Conservation (phyloP, 257 asterid genomes). For the Schizonepeta tenuifolia region DNA sequence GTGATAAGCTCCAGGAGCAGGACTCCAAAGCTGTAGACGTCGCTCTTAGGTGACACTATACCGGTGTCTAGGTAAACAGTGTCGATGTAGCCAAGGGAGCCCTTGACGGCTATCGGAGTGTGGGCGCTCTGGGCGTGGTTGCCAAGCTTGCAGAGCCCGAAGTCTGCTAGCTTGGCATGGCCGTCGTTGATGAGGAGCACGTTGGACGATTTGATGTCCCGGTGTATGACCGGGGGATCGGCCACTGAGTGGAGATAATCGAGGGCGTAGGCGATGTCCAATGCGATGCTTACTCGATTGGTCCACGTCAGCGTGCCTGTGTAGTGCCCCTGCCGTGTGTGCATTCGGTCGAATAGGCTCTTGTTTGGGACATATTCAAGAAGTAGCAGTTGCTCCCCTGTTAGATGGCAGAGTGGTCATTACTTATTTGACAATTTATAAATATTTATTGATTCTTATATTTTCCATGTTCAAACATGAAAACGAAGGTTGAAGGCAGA, state of each 20-base stretch:
- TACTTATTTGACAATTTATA: too few species aligned
- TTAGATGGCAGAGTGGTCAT: not conserved
- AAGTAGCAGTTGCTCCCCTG: constrained; percentile 81
- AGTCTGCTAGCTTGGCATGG: constrained; percentile 78
- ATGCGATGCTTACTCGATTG: constrained; percentile 62
- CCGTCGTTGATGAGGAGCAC: constrained; percentile 53
- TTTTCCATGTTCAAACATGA: too few species aligned
- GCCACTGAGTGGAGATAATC: constrained; percentile 79
- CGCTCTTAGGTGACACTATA: constrained; percentile 65
- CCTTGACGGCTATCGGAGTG: constrained; percentile 65
- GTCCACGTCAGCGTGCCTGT: constrained; percentile 58
- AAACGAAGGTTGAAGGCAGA: too few species aligned
- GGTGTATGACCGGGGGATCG: constrained; percentile 74
- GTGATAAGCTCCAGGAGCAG: constrained; percentile 70
- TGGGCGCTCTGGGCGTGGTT: constrained; percentile 48
- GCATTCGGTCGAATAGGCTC: constrained; percentile 79
- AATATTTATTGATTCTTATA: too few species aligned
- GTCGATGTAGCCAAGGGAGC: constrained; percentile 79
- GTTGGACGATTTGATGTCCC: constrained; percentile 79
- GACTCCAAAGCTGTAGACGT: constrained; percentile 80
- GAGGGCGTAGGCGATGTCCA: constrained; percentile 76
- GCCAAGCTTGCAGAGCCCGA: constrained; percentile 80
- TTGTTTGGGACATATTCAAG: constrained; percentile 76
- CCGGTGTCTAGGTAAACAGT: constrained; percentile 64
- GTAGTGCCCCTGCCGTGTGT: constrained; percentile 61